Evolutionary conservation across 2,329 filamentous ascomycete genomes (phyloP), one percentile per base, ranked within the genome.

Genomic region (Neofusicoccum cordaticola): DNA sequence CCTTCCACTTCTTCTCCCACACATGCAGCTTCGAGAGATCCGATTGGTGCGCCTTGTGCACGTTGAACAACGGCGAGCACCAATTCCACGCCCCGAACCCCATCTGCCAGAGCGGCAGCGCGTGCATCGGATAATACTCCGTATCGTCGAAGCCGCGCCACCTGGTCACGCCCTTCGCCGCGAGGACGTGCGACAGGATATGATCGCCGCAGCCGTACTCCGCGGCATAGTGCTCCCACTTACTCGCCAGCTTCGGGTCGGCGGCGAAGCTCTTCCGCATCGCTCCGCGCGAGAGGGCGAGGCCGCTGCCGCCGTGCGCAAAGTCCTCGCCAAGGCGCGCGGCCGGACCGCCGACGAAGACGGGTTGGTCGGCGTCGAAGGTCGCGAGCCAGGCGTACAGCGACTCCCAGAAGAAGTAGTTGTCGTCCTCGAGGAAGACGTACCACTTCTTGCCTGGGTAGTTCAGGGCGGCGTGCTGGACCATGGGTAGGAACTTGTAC

Each of bases 401-500:
- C 61, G 77, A 76, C 67, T 75, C 73, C 72, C 75, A 77, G 65
- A 76, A 74, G 67, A 77, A 69, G 48, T 75, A 76, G 1, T 74
- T 76, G 57, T 78, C 75, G n/a, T 74, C 67, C 67, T 77, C 75
- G 27, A 77, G 60, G 62, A 77, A 77, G 64, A 78, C 63, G 63
- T 72, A 78, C 75, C 74, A 78, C 12, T 71, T 66, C 66, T 71
- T 71, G 41, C 73, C 68, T 5, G 74, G 73, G 11, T 70, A 69
- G 67, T 75, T 65, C 39, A 73, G 71, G 34, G 79, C 75, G 0
- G 82, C 79, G 70, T 83, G 81, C 68, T 84, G 81, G 44, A 83
- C 81, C 76, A 85, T 81, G 11, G 83, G 84, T 47, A 86, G 75
- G 70, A 85, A 85, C 72, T 86, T 86, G 82, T 84, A 86, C 69